Base-by-base conservation (phyloP, 2,329 filamentous ascomycete species). In the Fusarium sp. region DNA sequence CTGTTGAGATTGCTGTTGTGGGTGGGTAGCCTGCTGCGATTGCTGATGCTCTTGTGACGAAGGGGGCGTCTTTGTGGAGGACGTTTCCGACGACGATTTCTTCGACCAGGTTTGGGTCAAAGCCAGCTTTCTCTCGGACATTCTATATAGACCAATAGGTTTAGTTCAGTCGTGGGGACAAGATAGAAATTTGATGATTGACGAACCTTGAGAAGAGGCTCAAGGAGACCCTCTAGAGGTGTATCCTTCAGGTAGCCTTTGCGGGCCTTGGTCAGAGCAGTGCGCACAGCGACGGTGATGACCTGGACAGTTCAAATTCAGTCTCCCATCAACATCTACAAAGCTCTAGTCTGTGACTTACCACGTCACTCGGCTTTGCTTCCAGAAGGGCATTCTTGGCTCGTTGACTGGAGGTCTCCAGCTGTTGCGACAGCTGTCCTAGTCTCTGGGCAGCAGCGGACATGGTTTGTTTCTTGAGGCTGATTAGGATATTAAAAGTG, bases 71-170 rank as follows among this genome's bases (percentile, higher is more conserved):
- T 25, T 46, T 46, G 42, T 46, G 42, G 42, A 46, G 42, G 20
- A 46, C 42, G 25, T 46, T 46, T 7, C 42, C 42, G 42, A 46
- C 20, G 20, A 46, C 42, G n/a, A 46, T 46, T 23, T 46, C 42
- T 46, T 46, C 42, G 42, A 46, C 20, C 1, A 46, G 42, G 8
- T 4, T 25, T 6, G 20, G 20, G 8, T 46, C 42, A 6, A 25
- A n/a, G 13, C 20, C 20, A 25, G 42, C 42, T 23, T 46, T 46
- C 4, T 46, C 42, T 5, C 42, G 42, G 2, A 46, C 42, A 1
- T 46, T 46, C 42, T 46, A 25, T 1, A 46, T 1, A 2, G 1
- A n/a, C 1, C 4, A 9, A 25, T 2, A 2, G 2, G 4, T 2
- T 25, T 2, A 25, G 7, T 14, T n/a, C 1, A 3, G 13, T 2